Evolutionary conservation across 805 yeast species (phyloP), one percentile per base, ranked within the genome.

Genomic region (Suhomyces faveliae): DNA sequence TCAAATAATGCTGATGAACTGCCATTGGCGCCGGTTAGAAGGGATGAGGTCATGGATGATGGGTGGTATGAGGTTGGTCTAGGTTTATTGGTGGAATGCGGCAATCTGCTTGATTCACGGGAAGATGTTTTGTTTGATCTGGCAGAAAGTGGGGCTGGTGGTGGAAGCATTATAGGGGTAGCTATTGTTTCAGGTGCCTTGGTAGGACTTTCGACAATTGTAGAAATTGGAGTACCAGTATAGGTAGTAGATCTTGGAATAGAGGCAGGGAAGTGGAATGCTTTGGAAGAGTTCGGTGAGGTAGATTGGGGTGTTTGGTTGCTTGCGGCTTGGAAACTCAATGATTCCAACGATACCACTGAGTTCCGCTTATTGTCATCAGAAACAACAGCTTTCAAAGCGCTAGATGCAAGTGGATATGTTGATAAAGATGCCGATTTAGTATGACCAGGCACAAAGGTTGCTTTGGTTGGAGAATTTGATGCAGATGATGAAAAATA

Each of bases 61-160:
- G 96, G 95, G 60, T 87, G 91, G 59, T 85, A 87, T 8, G 94
- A 86, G 0, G 92, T 87, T 37, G 96, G 95, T 62, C 96, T 78
- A 48, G 89, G 91, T 59, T 80, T 84, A 62, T 81, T 78, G 42
- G 59, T 60, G 9, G 74, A 59, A 23, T 76, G 78, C 7, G 79
- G 78, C 44, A 76, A 64, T 57, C 71, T 67, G 25, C 62, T 53
- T 1, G 67, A 50, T 2, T 63, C 68, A 21, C 57, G 49, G 4
- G 56, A 43, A 2, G 60, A 45, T 20, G 51, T 49, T n/a, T 33
- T 42, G 44, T 46, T 45, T 23, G 54, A 39, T 41, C 45, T 50
- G 21, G 53, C 35, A 35, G 46, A 30, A 17, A 42, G 30, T 6
- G 55, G 44, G 15, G 55, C 49, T 51, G 45, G 15, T 15, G 54